phyloP scores from a whole-genome alignment of 2,329 filamentous ascomycete species.

The Aspergillus neoniger region DNA sequence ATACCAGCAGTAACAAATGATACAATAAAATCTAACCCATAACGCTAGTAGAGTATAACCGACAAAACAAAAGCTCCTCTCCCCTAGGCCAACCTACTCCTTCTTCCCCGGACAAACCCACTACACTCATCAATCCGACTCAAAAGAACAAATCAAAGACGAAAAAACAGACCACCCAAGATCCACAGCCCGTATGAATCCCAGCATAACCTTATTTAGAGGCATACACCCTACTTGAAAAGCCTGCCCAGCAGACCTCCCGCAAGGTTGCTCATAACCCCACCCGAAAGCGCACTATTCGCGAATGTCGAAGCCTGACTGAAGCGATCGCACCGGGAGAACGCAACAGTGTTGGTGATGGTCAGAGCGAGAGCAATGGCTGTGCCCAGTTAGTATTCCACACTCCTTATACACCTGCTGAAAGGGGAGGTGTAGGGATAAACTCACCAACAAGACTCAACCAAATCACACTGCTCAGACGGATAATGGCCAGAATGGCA shows the following conservation, averaged over 20 bases:
- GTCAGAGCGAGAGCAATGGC: conserved; percentile 53
- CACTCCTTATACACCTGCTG: background rate
- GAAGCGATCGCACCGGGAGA: conserved; percentile 55
- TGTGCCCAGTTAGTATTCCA: conserved; percentile 20
- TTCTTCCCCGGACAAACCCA: no score
- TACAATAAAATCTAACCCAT: no score
- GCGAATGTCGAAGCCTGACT: conserved; percentile 61
- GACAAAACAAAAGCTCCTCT: no score
- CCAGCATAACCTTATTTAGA: background rate
- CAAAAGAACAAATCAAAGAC: background rate
- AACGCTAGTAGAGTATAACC: no score
- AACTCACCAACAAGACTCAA: conserved; percentile 53
- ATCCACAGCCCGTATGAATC: conserved; percentile 5
- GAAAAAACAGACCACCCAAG: background rate
- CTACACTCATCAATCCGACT: no score
- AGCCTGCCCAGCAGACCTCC: conserved; percentile 57
- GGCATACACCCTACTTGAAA: conserved; percentile 45
- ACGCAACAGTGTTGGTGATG: conserved; percentile 54
- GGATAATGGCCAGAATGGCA: conserved; percentile 50
- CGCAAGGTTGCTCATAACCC: conserved; percentile 57
- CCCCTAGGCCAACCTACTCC: no score
- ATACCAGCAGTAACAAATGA: no score
- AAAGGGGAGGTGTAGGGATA: background rate
- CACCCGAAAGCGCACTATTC: conserved; percentile 56
- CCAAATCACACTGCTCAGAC: conserved; percentile 52